These are phyloP conservation scores for Russula compacta DNA, from an alignment of 768 basidiomycete genomes.

Conservation along the genomic window DNA sequence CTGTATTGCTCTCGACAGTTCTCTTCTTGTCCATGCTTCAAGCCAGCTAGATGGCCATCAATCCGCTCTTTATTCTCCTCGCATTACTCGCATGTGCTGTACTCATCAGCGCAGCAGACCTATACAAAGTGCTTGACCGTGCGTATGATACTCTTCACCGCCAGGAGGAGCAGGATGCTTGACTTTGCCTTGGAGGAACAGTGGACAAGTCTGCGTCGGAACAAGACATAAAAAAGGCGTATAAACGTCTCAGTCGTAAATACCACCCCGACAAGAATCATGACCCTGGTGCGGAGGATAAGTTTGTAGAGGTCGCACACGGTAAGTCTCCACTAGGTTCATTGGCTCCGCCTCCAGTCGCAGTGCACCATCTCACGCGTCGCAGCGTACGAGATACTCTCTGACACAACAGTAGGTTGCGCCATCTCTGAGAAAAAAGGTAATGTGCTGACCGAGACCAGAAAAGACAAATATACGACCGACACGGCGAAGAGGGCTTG, in stretches of 20 bases:
- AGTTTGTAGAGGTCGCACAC: conserved; percentile 85
- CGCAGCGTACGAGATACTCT: conserved; percentile 89
- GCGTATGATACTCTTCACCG: conserved; percentile 34
- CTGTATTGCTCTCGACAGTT: background rate
- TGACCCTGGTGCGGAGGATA: conserved; percentile 69
- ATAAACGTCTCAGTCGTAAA: conserved; percentile 80
- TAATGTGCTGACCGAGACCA: conserved; percentile 26
- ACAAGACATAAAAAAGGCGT: conserved; percentile 84
- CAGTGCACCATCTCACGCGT: conserved; percentile 7
- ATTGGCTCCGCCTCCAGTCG: background rate
- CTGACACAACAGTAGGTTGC: conserved; percentile 60
- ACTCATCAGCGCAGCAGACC: conserved; percentile 49
- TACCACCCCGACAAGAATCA: conserved; percentile 96
- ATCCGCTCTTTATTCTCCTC: conserved; percentile 24
- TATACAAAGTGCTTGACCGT: conserved; percentile 81
- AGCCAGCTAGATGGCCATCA: conserved; percentile 23
- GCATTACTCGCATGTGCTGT: conserved; percentile 27
- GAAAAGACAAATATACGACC: conserved; percentile 93
- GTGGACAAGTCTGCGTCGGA: conserved; percentile 75
- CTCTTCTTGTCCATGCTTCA: conserved; percentile 16
- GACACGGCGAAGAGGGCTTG: conserved; percentile 91
- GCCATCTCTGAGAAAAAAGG: background rate
- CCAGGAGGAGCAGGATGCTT: conserved; percentile 11
- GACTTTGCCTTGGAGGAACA: conserved; percentile 24
- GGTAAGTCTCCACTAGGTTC: conserved; percentile 42